These are phyloP conservation scores for Sporobolomyces pararoseus DNA, from an alignment of 768 basidiomycete genomes.

Conservation along the genomic window DNA sequence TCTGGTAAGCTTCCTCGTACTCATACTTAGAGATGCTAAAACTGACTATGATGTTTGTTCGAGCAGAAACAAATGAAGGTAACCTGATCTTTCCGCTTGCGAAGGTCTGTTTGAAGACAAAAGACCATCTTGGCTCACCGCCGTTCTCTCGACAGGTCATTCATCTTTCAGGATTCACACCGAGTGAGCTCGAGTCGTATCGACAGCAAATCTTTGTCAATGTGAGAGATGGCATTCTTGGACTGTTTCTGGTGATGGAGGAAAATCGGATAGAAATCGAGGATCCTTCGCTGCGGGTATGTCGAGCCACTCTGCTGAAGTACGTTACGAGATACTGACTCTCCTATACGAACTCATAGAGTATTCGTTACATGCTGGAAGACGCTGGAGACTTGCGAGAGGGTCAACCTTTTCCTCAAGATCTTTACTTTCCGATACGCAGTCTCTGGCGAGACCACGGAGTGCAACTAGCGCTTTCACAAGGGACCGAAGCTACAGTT, in stretches of 20 bases:
- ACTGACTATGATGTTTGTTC: background rate
- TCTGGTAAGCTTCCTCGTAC: slow-evolving; percentile 17
- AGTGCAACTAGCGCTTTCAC: slow-evolving; percentile 71
- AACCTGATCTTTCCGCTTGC: background rate
- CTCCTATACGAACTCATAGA: slow-evolving; percentile 34
- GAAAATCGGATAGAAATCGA: slow-evolving; percentile 75
- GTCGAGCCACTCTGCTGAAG: background rate
- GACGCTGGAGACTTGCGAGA: slow-evolving; percentile 69
- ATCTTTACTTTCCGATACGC: slow-evolving; percentile 66
- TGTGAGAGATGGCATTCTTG: slow-evolving; percentile 71
- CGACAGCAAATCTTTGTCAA: slow-evolving; percentile 92
- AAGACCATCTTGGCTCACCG: background rate
- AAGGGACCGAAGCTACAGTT: slow-evolving; percentile 83
- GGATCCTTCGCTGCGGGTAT: slow-evolving; percentile 56
- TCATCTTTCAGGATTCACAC: slow-evolving; percentile 75
- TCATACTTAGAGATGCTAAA: too few relatives aligned
- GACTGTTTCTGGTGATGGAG: slow-evolving; percentile 76
- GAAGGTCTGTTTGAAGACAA: background rate
- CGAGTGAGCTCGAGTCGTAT: slow-evolving; percentile 78
- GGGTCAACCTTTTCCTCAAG: slow-evolving; percentile 70
- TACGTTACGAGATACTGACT: background rate
- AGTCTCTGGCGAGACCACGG: slow-evolving; percentile 72
- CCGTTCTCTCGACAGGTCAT: slow-evolving; percentile 74
- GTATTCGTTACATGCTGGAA: slow-evolving; percentile 63
- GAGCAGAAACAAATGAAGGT: slow-evolving; percentile 44